Base-by-base conservation (phyloP, 371 early-diverging fungal genomes). In the Coemansia sp. region DNA sequence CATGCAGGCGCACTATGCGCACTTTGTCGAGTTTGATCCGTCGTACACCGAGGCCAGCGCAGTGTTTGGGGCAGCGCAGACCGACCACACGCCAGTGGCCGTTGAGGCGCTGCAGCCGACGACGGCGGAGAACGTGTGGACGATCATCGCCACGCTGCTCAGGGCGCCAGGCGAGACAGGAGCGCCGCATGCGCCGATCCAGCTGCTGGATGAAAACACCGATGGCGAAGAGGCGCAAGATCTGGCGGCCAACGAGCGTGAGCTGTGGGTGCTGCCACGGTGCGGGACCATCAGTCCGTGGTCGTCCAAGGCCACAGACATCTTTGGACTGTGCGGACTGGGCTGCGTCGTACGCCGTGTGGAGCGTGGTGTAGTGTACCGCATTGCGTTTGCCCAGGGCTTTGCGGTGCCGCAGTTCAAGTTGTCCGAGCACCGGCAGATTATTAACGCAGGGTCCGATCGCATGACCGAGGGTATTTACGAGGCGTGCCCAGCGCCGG, bases 231-330 rank as follows among this genome's bases (percentile, higher is more conserved):
- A 33, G 30, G 53, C 14, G 33, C 65, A 74, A 21, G 51, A 48
- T 28, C 50, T 44, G 8, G 18, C 11, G 18, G 48, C 48, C 5
- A 62, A 28, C 20, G 71, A 63, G 62, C 62, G 73, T 37, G 30
- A 30, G 57, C 44, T 78, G 39, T 74, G 74, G 78, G 90, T 94
- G 26, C 75, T 92, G 58, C 98, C 98, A 2, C 89, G 97, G 20
- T 85, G 87, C 59, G 97, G 97, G 39, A 96, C 97, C 39, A 97
- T 96, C 65, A 94, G 96, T 8, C 97, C 98, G n/a, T 98, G 98
- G 98, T 95, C 96, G 3, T 94, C 95, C 62, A 98, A 98, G 84
- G 98, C 98, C 2, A 96, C 97, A 44, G 95, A 98, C 67, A 97
- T 97, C 80, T 92, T 93, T 5, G 87, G 88, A 56, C 86, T 91